Conservation (phyloP, 2,329 filamentous ascomycete genomes). For the Thielaviopsis cerberus region DNA sequence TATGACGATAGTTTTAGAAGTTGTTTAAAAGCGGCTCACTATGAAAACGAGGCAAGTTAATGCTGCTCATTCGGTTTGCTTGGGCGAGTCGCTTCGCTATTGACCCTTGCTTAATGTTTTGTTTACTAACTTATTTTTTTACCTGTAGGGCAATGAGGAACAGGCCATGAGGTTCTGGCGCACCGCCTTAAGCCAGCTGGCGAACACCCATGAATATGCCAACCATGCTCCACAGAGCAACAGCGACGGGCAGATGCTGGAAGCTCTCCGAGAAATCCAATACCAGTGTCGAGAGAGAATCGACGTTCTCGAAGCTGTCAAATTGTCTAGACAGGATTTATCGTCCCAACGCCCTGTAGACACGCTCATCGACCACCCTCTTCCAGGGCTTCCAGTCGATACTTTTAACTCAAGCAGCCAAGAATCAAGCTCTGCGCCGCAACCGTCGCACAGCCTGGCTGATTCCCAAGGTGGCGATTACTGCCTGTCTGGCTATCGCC, state of each 20-base stretch:
- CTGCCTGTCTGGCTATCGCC: neutral
- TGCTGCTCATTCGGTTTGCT: neutral
- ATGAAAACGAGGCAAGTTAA: slow-evolving; percentile 64
- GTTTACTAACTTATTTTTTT: neutral
- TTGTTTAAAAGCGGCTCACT: slow-evolving; percentile 90
- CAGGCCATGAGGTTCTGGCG: slow-evolving; percentile 87
- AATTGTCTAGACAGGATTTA: slow-evolving; percentile 34
- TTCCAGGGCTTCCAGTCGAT: neutral
- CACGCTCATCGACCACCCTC: neutral
- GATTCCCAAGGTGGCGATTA: neutral
- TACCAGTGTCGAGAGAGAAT: slow-evolving; percentile 86
- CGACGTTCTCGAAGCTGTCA: slow-evolving; percentile 66
- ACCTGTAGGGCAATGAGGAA: slow-evolving; percentile 59
- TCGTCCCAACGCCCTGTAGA: neutral
- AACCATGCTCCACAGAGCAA: slow-evolving; percentile 55
- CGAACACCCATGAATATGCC: slow-evolving; percentile 53
- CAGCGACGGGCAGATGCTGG: slow-evolving; percentile 65
- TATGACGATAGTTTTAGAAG: slow-evolving; percentile 93
- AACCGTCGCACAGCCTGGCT: neutral
- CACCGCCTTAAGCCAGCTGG: slow-evolving; percentile 71
- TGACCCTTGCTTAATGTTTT: neutral
- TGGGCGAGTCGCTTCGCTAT: slow-evolving; percentile 2
- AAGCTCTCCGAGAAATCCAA: slow-evolving; percentile 68
- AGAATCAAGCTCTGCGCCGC: neutral
- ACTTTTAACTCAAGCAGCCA: neutral